Conservation (phyloP, 2,329 filamentous ascomycete genomes). For the Fusarium foetens region DNA sequence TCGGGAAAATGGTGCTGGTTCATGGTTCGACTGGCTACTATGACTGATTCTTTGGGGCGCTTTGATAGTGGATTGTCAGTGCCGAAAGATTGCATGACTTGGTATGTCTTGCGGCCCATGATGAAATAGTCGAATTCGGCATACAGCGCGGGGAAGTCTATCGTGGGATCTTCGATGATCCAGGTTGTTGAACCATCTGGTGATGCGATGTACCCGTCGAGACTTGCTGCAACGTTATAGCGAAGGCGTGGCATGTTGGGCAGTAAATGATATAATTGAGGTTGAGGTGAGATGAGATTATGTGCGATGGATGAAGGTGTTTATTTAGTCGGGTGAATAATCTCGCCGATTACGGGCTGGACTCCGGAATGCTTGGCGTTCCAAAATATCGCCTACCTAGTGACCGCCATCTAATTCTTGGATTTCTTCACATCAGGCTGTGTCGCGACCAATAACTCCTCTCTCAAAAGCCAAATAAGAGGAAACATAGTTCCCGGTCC, state of each 20-base stretch:
- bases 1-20: slow-evolving; percentile 29
- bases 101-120: slow-evolving; percentile 52
- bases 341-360: not conserved
- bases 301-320: not conserved
- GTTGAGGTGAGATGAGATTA: not conserved
- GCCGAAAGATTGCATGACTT: slow-evolving; percentile 40
- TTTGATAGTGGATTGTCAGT: slow-evolving; percentile 38
- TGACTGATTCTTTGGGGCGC: slow-evolving; percentile 34
- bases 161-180: slow-evolving; percentile 47
- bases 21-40: slow-evolving; percentile 45
- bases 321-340: not conserved
- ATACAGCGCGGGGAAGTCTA: slow-evolving; percentile 49
- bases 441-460: slow-evolving; percentile 25
- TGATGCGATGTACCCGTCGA: slow-evolving; percentile 51
- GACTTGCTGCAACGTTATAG: slow-evolving; percentile 49
- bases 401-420: not conserved
- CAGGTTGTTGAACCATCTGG: slow-evolving; percentile 44
- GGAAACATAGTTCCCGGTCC: slow-evolving; percentile 32
- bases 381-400: not conserved
- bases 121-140: slow-evolving; percentile 47
- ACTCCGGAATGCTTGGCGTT: not conserved
- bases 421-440: not conserved
- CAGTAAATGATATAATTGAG: not conserved
- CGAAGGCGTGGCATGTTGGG: slow-evolving; percentile 39
- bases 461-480: slow-evolving; percentile 32